A percentile compares a stretch with the other conserved stretches of the same genome.
Evolutionary conservation across 768 basidiomycete species (phyloP).

Genomic region (Thelephora ganbajun): DNA sequence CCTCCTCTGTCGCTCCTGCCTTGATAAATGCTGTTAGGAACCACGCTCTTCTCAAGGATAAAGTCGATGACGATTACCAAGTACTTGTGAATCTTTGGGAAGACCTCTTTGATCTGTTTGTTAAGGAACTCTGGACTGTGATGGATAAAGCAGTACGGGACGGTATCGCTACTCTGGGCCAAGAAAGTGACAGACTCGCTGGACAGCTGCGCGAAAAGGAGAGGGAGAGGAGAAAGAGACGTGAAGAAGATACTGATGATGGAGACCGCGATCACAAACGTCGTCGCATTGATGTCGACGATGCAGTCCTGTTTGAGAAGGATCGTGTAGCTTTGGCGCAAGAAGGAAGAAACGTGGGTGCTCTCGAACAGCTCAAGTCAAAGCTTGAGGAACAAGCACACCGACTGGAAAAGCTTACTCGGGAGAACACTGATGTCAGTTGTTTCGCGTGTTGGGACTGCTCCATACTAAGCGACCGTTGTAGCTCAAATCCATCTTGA

Average conservation of each 20-base stretch:
- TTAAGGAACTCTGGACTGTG: slow-evolving; percentile 24
- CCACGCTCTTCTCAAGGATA: slow-evolving; percentile 29
- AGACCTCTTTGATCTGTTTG: slow-evolving; percentile 27
- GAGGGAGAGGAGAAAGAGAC: not conserved
- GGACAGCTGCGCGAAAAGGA: not conserved
- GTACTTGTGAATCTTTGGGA: slow-evolving; percentile 34
- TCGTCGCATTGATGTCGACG: not conserved
- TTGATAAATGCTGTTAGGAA: slow-evolving; percentile 29
- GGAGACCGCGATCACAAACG: not conserved
- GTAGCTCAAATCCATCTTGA: not conserved
- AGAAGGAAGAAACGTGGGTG: not conserved
- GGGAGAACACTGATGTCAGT: not conserved
- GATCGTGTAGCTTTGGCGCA: not conserved
- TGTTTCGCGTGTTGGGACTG: not conserved
- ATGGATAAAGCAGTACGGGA: slow-evolving; percentile 19
- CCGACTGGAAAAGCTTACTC: not conserved
- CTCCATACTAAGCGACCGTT: not conserved
- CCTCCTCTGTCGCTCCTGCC: slow-evolving; percentile 27
- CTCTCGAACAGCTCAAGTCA: not conserved
- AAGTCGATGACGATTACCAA: slow-evolving; percentile 23
- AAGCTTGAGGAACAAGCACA: not conserved
- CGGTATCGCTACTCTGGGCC: not conserved
- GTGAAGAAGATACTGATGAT: not conserved
- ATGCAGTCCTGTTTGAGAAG: not conserved
- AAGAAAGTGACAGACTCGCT: not conserved